Evolutionary conservation across 2,329 filamentous ascomycete species (phyloP).

Genomic region (Xylaria sp.): DNA sequence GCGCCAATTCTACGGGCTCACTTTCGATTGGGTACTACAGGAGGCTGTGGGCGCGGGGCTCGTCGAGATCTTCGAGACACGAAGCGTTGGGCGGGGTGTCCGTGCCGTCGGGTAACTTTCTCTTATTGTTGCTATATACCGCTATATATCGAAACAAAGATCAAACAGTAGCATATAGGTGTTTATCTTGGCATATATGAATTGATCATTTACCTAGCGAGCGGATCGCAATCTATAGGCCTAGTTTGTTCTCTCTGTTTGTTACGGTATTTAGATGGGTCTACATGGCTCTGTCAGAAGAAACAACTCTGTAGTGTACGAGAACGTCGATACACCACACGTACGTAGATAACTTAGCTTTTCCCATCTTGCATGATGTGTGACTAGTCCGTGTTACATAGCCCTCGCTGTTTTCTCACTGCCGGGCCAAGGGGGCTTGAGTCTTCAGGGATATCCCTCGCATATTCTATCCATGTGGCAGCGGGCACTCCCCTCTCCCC

Average conservation of each 20-base stretch:
- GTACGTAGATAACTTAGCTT: neutral
- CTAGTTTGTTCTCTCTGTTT: neutral
- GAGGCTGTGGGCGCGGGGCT: conserved; percentile 73
- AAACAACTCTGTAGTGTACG: no score
- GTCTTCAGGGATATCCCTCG: conserved; percentile 13
- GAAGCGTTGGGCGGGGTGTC: conserved; percentile 73
- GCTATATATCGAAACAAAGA: no score
- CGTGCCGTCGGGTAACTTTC: conserved; percentile 46
- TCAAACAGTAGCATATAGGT: neutral
- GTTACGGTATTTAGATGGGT: no score
- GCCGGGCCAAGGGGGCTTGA: neutral
- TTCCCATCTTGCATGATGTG: neutral
- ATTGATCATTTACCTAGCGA: neutral
- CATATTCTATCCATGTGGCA: neutral
- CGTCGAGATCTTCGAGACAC: conserved; percentile 76
- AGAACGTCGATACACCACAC: neutral
- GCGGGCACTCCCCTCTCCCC: neutral
- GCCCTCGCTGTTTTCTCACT: neutral
- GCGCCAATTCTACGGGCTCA: conserved; percentile 71
- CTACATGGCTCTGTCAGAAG: no score
- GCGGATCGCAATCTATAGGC: neutral
- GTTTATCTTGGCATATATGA: neutral
- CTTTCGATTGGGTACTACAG: conserved; percentile 73
- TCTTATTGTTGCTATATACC: no score
- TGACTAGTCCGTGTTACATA: neutral